Conservation (phyloP, 2,329 filamentous ascomycete species). For the Phaeoacremonium minimum region DNA sequence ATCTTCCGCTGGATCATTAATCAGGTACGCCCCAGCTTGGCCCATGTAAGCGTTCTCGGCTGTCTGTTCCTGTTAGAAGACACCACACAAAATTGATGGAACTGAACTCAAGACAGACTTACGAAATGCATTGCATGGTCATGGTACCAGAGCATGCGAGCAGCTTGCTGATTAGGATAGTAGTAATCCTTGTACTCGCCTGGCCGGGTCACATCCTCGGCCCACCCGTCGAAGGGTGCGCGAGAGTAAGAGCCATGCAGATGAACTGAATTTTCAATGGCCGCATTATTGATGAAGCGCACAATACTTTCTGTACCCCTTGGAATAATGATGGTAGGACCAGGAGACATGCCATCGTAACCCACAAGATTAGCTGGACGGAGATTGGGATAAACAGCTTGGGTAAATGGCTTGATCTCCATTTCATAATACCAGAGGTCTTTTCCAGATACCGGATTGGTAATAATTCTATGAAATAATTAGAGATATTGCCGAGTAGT, state of each 20-base stretch:
- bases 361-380: conserved; percentile 28
- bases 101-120: conserved; percentile 3
- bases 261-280: conserved; percentile 40
- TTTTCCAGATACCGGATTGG: conserved; percentile 27
- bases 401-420: conserved; percentile 23
- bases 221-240: conserved; percentile 45
- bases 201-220: conserved; percentile 39
- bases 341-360: conserved; percentile 51
- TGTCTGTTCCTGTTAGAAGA: too few relatives aligned
- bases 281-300: conserved; percentile 46
- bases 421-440: conserved; percentile 30
- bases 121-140: conserved; percentile 33
- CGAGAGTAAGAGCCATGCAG: conserved; percentile 49
- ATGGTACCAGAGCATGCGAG: conserved; percentile 55
- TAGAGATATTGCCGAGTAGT: conserved; percentile 1
- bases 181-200: conserved; percentile 60
- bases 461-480: conserved; percentile 19
- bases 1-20: conserved; percentile 45
- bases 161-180: conserved; percentile 52
- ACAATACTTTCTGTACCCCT: conserved; percentile 47
- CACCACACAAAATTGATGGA: conserved; percentile 9
- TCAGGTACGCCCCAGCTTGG: conserved; percentile 51
- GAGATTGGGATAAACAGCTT: conserved; percentile 31
- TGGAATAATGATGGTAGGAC: conserved; percentile 45
- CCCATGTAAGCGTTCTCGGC: conserved; percentile 52